Percentiles rank a stretch among this genome's conserved stretches.
Conservation (phyloP, 148 eudicot species). For the Hydrangea macrophylla region DNA sequence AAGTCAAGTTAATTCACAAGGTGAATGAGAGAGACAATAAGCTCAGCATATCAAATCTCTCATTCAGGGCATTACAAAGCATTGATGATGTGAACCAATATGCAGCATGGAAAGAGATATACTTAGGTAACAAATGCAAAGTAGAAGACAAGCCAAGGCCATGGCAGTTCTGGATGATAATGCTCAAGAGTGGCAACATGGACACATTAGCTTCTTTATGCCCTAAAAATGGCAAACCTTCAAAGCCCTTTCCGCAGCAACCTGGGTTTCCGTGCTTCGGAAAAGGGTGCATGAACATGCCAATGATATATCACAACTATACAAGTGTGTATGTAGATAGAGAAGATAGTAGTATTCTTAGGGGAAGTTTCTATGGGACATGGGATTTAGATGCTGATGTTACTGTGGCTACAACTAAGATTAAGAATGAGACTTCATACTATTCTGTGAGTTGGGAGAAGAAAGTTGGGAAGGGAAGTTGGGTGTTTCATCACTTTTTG, state of each 20-base stretch:
- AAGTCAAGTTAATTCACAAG: constrained; percentile 22
- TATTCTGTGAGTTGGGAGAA: constrained; percentile 29
- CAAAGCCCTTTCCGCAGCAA: background rate
- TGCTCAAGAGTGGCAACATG: constrained; percentile 39
- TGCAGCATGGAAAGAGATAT: constrained; percentile 27
- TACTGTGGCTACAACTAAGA: background rate
- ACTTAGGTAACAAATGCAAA: constrained; percentile 26
- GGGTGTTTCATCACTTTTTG: constrained; percentile 29
- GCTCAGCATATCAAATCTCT: constrained; percentile 8
- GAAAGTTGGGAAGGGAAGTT: constrained; percentile 32
- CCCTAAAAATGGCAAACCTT: constrained; percentile 28
- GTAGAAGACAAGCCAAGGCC: constrained; percentile 25
- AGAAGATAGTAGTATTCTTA: background rate
- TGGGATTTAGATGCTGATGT: constrained; percentile 28
- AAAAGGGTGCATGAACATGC: constrained; percentile 38
- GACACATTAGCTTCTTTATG: constrained; percentile 28
- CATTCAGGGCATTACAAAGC: background rate
- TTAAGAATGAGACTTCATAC: constrained; percentile 22
- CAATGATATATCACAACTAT: constrained; percentile 29
- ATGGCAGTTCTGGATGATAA: constrained; percentile 40
- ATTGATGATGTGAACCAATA: constrained; percentile 9
- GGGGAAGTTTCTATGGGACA: constrained; percentile 31
- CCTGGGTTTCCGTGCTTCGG: constrained; percentile 31
- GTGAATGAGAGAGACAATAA: constrained; percentile 23
- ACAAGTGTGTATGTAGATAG: background rate